Evolutionary conservation across 768 basidiomycete genomes (phyloP), one percentile per base, ranked within the genome.

Genomic region (Kwoniella heveanensis): DNA sequence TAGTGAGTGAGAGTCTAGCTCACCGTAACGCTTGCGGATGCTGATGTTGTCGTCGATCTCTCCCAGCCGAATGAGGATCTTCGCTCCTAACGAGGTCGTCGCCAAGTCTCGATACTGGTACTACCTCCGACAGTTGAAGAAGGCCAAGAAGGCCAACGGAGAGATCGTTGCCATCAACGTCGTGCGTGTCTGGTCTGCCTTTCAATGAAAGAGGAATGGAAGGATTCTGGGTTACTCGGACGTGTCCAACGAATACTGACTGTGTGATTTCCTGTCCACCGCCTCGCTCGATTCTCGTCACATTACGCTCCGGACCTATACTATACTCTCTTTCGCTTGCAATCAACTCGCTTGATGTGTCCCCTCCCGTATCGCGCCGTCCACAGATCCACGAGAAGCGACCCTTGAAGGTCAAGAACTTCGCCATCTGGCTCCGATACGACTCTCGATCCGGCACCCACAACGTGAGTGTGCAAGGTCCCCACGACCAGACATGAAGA

Each of bases 81-180:
- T 98, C 80, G 93, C 96, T 70, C 92, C 92, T 70, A 97, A 97
- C 81, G 92, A 96, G 68, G 93, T 97, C 71, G 92, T 99, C 77
- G 95, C 96, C 76, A 98, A 99, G 85, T 95, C 92, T 54, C 88
- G 95, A 64, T 99, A 96, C 89, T 98, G 96, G 95, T 97, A 97
- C 84, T 99, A 95, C 88, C 85, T 99, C 65, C 88, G 94, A 82
- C 90, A 97, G 83, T 83, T 98, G 74, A 92, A 96, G 83, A 98
- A 98, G 86, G 94, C 95, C 83, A 99, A 98, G 86, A 96, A 95
- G 84, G 95, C 94, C 83, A 91, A 86, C 82, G 95, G 95, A 80
- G 96, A 99, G 85, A 92, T 99, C 83, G 92, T 99, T 81, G 91
- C 90, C 81, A 89, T 98, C 84, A 94, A 96, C 83, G 87, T 91